phyloP scores from a whole-genome alignment of 371 early-diverging fungal genomes.

The Polyrhizophydium stewartii region DNA sequence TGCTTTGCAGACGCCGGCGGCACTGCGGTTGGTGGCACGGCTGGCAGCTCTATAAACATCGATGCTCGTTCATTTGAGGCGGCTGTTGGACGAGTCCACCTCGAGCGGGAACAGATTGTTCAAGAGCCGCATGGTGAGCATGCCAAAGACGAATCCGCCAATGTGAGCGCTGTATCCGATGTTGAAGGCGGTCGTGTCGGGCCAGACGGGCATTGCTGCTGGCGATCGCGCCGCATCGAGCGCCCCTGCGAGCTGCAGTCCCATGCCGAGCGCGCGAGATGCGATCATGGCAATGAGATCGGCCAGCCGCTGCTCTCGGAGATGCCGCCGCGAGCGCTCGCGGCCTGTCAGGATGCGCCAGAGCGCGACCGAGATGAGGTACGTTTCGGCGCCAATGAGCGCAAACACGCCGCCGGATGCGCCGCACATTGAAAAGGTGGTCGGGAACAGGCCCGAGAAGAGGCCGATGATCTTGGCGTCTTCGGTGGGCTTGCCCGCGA shows the following conservation, averaged over 20 bases:
- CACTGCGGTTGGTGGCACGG: neutral
- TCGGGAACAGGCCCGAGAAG: neutral
- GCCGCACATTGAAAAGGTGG: slow-evolving; percentile 12
- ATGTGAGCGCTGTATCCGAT: slow-evolving; percentile 23
- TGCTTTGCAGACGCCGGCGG: slow-evolving; percentile 9
- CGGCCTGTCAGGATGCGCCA: slow-evolving; percentile 3
- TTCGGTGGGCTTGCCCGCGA: neutral
- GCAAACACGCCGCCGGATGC: slow-evolving; percentile 21
- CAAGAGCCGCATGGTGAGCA: neutral
- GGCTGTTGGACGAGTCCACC: neutral
- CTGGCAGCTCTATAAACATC: neutral
- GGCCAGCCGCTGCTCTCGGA: neutral
- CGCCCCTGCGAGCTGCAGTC: neutral
- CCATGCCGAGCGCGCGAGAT: neutral
- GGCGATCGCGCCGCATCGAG: neutral
- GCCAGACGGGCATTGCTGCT: too few species aligned
- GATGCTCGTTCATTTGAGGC: neutral
- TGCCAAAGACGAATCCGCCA: slow-evolving; percentile 24
- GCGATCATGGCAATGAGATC: slow-evolving; percentile 3
- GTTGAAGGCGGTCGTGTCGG: neutral
- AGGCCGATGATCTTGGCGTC: neutral
- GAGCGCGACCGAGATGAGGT: slow-evolving; percentile 1
- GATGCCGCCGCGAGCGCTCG: slow-evolving; percentile 4
- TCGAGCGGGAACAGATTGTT: too few species aligned
- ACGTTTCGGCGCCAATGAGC: slow-evolving; percentile 23